Percentiles rank a stretch among this genome's conserved stretches.
Conservation (phyloP, 495 filamentous ascomycete genomes). For the Lophiostoma macrostomum region DNA sequence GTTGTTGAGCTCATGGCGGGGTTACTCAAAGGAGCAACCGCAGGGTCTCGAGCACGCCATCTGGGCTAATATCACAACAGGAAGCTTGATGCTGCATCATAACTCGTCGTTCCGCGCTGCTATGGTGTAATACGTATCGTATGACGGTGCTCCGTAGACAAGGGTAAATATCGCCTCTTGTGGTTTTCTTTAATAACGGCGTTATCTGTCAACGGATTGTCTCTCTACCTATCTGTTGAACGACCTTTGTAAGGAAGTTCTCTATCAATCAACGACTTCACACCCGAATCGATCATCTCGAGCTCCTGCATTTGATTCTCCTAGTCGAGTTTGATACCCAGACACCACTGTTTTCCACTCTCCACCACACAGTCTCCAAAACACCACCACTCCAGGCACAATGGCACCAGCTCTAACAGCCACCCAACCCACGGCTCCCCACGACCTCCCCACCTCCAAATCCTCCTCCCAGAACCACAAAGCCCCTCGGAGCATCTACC, state of each 20-base stretch:
- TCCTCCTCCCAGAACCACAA: constrained; percentile 21
- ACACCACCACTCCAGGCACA: not conserved
- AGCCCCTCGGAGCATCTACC: constrained; percentile 37
- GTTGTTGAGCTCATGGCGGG: too few species aligned
- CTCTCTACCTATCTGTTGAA: not conserved
- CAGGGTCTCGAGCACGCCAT: constrained; percentile 23
- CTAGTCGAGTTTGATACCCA: too few species aligned
- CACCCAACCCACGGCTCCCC: too few species aligned
- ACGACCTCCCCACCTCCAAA: constrained; percentile 2
- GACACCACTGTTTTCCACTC: too few species aligned
- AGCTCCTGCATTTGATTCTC: not conserved
- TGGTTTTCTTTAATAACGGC: too few species aligned
- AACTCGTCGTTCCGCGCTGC: not conserved
- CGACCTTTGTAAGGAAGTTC: not conserved
- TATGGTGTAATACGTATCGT: not conserved
- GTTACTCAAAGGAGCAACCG: too few species aligned
- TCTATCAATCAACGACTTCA: not conserved
- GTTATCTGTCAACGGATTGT: not conserved
- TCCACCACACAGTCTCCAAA: too few species aligned
- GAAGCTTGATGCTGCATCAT: not conserved
- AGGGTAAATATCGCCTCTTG: too few species aligned
- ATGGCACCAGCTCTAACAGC: constrained; percentile 24
- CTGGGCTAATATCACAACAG: constrained; percentile 26
- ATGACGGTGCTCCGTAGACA: not conserved
- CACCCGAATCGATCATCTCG: not conserved